These are phyloP conservation scores for Parastagonospora nodorum DNA, from an alignment of 2,329 filamentous ascomycete genomes.

Conservation along the genomic window DNA sequence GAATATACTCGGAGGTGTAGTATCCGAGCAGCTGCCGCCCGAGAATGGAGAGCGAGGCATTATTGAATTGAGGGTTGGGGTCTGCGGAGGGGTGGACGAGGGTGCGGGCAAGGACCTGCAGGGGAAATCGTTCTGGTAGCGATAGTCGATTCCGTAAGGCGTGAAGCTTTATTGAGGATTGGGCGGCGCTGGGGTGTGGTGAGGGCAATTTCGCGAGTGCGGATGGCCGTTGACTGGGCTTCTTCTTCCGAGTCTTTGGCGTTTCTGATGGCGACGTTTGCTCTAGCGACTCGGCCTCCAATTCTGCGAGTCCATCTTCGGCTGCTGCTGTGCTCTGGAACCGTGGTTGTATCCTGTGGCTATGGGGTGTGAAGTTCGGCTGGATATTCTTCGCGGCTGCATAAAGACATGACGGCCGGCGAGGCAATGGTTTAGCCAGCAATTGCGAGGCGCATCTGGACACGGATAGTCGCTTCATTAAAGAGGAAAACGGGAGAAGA, in stretches of 20 bases:
- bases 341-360: slow-evolving; percentile 35
- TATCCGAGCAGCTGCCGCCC: slow-evolving; percentile 85
- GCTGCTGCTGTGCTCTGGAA: slow-evolving; percentile 10
- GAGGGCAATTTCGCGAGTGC: slow-evolving; percentile 64
- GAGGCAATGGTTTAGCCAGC: slow-evolving; percentile 53
- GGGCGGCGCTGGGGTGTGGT: slow-evolving; percentile 69
- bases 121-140: slow-evolving; percentile 78
- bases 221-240: slow-evolving; percentile 10
- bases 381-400: slow-evolving; percentile 24
- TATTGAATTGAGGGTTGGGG: slow-evolving; percentile 80
- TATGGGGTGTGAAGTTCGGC: slow-evolving; percentile 34
- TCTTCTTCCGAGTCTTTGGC: slow-evolving; percentile 1
- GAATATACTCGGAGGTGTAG: slow-evolving; percentile 84
- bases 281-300: neutral
- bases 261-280: neutral
- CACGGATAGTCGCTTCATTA: slow-evolving; percentile 67
- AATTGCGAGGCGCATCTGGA: slow-evolving; percentile 65
- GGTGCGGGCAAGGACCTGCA: slow-evolving; percentile 83
- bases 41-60: slow-evolving; percentile 78
- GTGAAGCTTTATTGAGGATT: slow-evolving; percentile 82
- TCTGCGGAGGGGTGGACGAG: slow-evolving; percentile 88
- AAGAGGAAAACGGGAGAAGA: slow-evolving; percentile 14
- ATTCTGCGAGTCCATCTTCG: neutral
- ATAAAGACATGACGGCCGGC: slow-evolving; percentile 49
- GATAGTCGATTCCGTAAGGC: slow-evolving; percentile 89